Conservation (phyloP, 2,329 filamentous ascomycete species). For the Neonectria magnoliae region DNA sequence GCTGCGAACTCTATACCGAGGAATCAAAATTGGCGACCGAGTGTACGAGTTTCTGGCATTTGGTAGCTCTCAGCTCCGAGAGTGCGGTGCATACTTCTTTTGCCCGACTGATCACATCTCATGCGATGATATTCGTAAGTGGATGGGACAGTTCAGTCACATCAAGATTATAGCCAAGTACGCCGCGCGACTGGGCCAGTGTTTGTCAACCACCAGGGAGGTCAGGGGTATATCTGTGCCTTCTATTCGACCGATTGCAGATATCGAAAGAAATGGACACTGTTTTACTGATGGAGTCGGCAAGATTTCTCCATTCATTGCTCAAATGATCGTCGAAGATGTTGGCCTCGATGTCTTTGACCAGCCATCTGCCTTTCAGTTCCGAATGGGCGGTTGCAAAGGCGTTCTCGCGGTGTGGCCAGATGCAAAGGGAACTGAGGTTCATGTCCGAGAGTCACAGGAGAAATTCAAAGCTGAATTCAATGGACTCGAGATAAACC, state of each 20-base stretch:
- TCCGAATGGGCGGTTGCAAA: conserved; percentile 92
- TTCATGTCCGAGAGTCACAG: conserved; percentile 86
- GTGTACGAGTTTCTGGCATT: conserved; percentile 92
- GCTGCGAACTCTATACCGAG: conserved; percentile 75
- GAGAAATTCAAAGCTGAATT: conserved; percentile 82
- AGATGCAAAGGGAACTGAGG: conserved; percentile 70
- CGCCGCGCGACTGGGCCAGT: conserved; percentile 89
- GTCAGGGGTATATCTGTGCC: conserved; percentile 72
- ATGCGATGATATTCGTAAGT: conserved; percentile 79
- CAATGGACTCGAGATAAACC: conserved; percentile 84
- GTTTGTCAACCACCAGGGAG: conserved; percentile 90
- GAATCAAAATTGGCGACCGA: conserved; percentile 83
- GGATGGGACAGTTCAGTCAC: conserved; percentile 87
- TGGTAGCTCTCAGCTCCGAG: conserved; percentile 93
- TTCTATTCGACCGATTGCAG: conserved; percentile 69
- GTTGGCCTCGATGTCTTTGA: conserved; percentile 67
- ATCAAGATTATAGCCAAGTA: conserved; percentile 90
- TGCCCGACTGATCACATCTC: conserved; percentile 73
- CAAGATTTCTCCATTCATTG: conserved; percentile 84
- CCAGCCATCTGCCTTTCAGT: conserved; percentile 86
- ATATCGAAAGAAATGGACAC: conserved; percentile 74
- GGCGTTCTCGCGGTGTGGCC: conserved; percentile 84
- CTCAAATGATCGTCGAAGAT: conserved; percentile 76
- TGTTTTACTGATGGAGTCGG: conserved; percentile 94
- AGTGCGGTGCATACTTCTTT: conserved; percentile 94